Conservation (phyloP, 371 early-diverging fungal genomes). For the Rhizopus sp. region DNA sequence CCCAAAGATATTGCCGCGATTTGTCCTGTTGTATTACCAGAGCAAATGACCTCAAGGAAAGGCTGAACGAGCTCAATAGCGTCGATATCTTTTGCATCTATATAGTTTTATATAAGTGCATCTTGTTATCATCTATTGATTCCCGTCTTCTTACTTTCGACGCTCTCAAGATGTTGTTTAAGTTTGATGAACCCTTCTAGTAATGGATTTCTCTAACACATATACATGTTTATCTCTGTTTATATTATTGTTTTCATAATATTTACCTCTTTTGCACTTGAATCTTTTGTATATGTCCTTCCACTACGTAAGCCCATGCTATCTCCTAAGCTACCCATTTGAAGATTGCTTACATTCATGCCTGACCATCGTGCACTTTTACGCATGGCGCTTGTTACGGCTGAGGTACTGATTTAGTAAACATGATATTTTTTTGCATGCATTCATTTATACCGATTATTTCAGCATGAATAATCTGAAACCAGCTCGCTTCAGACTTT, state of each 20-base stretch:
- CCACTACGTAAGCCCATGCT: slow-evolving; percentile 67
- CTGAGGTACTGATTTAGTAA: slow-evolving; percentile 12
- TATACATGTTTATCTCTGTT: not conserved
- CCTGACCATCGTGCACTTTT: slow-evolving; percentile 86
- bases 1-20: slow-evolving; percentile 90
- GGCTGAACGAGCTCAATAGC: slow-evolving; percentile 81
- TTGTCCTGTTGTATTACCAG: slow-evolving; percentile 92
- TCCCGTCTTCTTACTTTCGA: slow-evolving; percentile 48
- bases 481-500: slow-evolving; percentile 69
- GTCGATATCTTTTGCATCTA: slow-evolving; percentile 64
- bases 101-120: not conserved
- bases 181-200: slow-evolving; percentile 73
- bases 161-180: slow-evolving; percentile 62
- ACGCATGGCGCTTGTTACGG: slow-evolving; percentile 83
- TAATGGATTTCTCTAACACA: slow-evolving; percentile 61
- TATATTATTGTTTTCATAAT: slow-evolving; percentile 1
- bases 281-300: slow-evolving; percentile 28
- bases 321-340: slow-evolving; percentile 67
- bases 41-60: slow-evolving; percentile 88
- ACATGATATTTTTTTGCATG: not conserved
- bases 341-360: slow-evolving; percentile 60
- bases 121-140: not conserved
- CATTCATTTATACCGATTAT: slow-evolving; percentile 53
- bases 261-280: slow-evolving; percentile 19
- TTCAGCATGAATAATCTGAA: slow-evolving; percentile 80